These are phyloP conservation scores for Naganishia sp. DNA, from an alignment of 1,284 basidiomycete species.

Conservation along the genomic window DNA sequence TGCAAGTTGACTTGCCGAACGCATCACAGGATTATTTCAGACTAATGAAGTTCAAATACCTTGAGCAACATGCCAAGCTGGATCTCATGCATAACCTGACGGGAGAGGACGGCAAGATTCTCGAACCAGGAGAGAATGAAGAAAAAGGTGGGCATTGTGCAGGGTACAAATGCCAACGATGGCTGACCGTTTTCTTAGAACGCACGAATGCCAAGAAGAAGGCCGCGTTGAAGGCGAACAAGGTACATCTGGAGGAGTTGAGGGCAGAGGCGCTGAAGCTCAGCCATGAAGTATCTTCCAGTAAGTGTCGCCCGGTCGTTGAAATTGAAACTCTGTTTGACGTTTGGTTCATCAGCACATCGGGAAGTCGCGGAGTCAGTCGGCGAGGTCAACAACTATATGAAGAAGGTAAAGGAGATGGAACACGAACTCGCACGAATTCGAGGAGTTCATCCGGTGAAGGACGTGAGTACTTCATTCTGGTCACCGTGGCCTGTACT, in stretches of 20 bases:
- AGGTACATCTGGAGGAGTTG: slow-evolving; percentile 63
- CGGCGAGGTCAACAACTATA: slow-evolving; percentile 15
- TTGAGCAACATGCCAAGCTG: slow-evolving; percentile 83
- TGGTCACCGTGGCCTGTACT: neutral
- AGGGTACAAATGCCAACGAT: neutral
- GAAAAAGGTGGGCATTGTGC: slow-evolving; percentile 51
- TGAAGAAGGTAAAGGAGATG: slow-evolving; percentile 73
- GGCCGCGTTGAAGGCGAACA: slow-evolving; percentile 64
- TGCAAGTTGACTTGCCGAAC: too few species aligned
- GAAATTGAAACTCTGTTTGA: too few species aligned
- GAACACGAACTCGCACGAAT: slow-evolving; percentile 73
- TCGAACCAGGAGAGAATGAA: slow-evolving; percentile 72
- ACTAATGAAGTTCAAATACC: slow-evolving; percentile 80
- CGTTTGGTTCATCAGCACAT: neutral
- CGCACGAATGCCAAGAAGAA: slow-evolving; percentile 69
- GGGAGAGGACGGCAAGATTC: slow-evolving; percentile 70
- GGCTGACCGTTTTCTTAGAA: slow-evolving; percentile 10
- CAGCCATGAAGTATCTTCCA: slow-evolving; percentile 41
- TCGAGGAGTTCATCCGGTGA: slow-evolving; percentile 69
- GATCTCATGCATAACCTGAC: slow-evolving; percentile 80
- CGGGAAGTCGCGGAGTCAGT: slow-evolving; percentile 54
- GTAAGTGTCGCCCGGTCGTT: slow-evolving; percentile 36
- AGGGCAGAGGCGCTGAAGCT: slow-evolving; percentile 53
- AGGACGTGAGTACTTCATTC: slow-evolving; percentile 47
- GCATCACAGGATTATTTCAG: slow-evolving; percentile 66